A percentile compares a stretch with the other conserved stretches of the same genome.
Conservation (phyloP, 139 green algal species). For the Spirogloea muscicola region DNA sequence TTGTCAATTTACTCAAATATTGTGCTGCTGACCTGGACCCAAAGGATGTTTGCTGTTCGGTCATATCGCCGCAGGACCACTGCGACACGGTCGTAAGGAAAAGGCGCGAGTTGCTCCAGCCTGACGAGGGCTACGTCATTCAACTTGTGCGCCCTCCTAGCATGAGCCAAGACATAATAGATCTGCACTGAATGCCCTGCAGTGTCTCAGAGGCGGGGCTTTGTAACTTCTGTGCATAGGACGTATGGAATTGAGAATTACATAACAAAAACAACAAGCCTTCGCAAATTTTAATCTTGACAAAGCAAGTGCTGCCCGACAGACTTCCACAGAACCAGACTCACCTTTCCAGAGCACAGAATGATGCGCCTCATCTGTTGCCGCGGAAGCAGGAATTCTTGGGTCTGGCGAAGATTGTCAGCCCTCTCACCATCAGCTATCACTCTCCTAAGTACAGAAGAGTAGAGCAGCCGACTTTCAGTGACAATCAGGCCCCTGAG, state of each 20-base stretch:
- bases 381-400: conserved; percentile 18
- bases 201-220: no score
- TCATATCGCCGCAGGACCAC: no score
- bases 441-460: conserved; percentile 33
- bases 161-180: conserved; percentile 35
- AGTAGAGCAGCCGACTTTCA: no score
- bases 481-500: no score
- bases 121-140: conserved; percentile 67
- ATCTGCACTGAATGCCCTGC: conserved; percentile 3
- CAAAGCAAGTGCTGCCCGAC: no score
- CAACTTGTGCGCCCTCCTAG: conserved; percentile 43
- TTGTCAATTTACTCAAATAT: no score
- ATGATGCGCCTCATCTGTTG: conserved; percentile 7
- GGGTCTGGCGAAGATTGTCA: conserved; percentile 24
- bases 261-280: no score
- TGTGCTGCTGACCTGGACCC: no score
- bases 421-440: conserved; percentile 30
- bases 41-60: no score
- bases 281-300: no score
- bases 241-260: no score
- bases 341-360: conserved; percentile 37
- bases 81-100: conserved; percentile 68
- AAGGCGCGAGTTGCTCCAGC: conserved; percentile 77
- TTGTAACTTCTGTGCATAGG: no score
- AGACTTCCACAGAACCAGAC: neutral